Evolutionary conservation across 2,329 filamentous ascomycete species (phyloP).

Genomic region (Colletotrichum acutatum): DNA sequence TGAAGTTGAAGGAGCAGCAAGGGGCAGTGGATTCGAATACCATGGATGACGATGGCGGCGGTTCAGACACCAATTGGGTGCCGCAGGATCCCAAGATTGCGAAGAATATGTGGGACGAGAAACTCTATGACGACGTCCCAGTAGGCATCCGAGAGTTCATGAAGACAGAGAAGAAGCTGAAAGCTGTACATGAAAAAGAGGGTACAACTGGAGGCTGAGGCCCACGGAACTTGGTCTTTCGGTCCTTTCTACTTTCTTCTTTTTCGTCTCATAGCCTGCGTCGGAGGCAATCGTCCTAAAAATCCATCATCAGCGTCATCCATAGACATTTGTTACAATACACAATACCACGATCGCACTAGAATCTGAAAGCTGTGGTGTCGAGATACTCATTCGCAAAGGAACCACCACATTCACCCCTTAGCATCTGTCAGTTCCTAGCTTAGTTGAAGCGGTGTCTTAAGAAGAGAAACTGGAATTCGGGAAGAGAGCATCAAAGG

Average conservation of each 20-base stretch:
- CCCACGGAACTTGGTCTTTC: constrained; percentile 14
- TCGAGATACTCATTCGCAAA: too few relatives aligned
- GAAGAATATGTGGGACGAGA: constrained; percentile 69
- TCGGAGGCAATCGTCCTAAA: constrained; percentile 6
- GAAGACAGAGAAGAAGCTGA: constrained; percentile 93
- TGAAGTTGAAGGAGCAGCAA: constrained; percentile 53
- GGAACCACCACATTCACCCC: too few relatives aligned
- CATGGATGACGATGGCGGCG: constrained; percentile 85
- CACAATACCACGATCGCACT: not conserved
- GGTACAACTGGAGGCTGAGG: constrained; percentile 57
- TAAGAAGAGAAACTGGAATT: too few relatives aligned
- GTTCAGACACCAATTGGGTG: constrained; percentile 76
- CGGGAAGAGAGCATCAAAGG: too few relatives aligned
- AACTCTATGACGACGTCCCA: constrained; percentile 83
- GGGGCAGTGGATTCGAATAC: constrained; percentile 55
- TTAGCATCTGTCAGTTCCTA: too few relatives aligned
- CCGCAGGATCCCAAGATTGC: constrained; percentile 52
- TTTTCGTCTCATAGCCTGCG: constrained; percentile 7
- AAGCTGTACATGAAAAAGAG: constrained; percentile 75
- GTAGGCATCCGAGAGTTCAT: constrained; percentile 97
- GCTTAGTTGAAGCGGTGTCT: too few relatives aligned
- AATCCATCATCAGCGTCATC: constrained; percentile 9
- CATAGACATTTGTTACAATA: constrained; percentile 8
- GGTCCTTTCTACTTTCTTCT: not conserved
- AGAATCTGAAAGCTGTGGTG: not conserved